phyloP scores from a whole-genome alignment of 805 yeast genomes.

The Candida yuanshanica region DNA sequence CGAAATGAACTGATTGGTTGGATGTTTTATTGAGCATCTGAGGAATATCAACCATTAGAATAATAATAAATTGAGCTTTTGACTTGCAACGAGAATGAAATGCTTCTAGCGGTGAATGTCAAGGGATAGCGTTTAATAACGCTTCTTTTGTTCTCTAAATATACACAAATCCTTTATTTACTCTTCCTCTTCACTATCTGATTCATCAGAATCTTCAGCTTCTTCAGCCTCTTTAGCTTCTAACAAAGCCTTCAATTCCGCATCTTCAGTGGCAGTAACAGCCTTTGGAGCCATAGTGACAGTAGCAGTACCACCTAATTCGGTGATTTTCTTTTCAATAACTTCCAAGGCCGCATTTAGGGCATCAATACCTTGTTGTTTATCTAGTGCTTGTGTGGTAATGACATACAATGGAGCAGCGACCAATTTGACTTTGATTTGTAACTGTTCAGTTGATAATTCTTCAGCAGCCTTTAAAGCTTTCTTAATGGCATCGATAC shows the following conservation, averaged over 20 bases:
- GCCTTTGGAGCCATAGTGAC: constrained; percentile 99
- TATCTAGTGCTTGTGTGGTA: constrained; percentile 89
- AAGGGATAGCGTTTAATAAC: too few relatives aligned
- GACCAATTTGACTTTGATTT: constrained; percentile 88
- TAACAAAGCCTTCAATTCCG: constrained; percentile 91
- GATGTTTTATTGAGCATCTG: too few relatives aligned
- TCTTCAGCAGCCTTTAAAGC: constrained; percentile 87
- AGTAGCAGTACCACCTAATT: constrained; percentile 79
- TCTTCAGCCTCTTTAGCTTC: constrained; percentile 86
- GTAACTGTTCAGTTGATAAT: constrained; percentile 75
- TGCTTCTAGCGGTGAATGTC: too few relatives aligned
- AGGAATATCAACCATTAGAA: too few relatives aligned
- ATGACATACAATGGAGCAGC: constrained; percentile 97
- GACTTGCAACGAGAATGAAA: too few relatives aligned
- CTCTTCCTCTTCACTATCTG: constrained; percentile 41
- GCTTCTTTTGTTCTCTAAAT: too few relatives aligned
- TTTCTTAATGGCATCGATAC: constrained; percentile 91
- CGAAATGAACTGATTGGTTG: too few relatives aligned
- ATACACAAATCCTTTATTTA: background rate
- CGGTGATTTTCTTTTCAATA: constrained; percentile 63
- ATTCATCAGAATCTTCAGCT: constrained; percentile 76
- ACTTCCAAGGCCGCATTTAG: constrained; percentile 75
- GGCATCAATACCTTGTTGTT: constrained; percentile 77
- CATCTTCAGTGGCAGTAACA: constrained; percentile 97
- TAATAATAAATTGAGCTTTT: too few relatives aligned